Evolutionary conservation across 2,329 filamentous ascomycete species (phyloP), one percentile per base, ranked within the genome.

Genomic region (Calonectria fujianensis): DNA sequence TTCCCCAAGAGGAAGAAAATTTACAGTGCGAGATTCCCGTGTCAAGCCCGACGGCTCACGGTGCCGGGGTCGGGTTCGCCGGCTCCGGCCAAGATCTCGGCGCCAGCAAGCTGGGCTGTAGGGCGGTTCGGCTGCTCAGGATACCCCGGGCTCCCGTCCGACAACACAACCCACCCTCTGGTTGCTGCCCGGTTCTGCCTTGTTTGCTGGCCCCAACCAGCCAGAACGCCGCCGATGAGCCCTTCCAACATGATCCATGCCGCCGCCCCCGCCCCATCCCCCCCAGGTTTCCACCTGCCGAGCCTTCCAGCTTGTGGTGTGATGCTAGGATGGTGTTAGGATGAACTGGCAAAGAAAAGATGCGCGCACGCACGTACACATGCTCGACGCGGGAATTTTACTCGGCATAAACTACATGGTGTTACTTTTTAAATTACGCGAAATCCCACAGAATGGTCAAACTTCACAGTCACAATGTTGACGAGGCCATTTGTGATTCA

Each of bases 21-120:
- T 50, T 57, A 59, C 59, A 66, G 61, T 66, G 69, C 59, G 69
- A 31, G 29, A 24, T 31, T 27, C n/a, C 18, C 41, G 29, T 14
- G 24, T 51, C 51, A 50, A 35, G 13, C 32, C 51, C 35, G 18
- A 14, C 57, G 54, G 54, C 14, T 61, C 45, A 27, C 48, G 35
- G 50, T 68, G 20, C 65, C 65, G 65, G 45, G 27, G 31, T 41
- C 50, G 57, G 57, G 37, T 39, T 61, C 57, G 57, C 57, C 57
- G 57, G 57, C 57, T 37, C 57, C 57, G 57, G 57, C 57, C 57
- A 61, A 61, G 57, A 61, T 61, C 57, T 61, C 57, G 57, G 57
- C 57, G 51, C 51, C 51, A 54, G 51, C 51, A 31, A 54, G 51
- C 51, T 54, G 51, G 51, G 51, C 51, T 61, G 57, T 61, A 61